Base-by-base conservation (phyloP, 2,329 filamentous ascomycete species). In the Fusarium sp. region DNA sequence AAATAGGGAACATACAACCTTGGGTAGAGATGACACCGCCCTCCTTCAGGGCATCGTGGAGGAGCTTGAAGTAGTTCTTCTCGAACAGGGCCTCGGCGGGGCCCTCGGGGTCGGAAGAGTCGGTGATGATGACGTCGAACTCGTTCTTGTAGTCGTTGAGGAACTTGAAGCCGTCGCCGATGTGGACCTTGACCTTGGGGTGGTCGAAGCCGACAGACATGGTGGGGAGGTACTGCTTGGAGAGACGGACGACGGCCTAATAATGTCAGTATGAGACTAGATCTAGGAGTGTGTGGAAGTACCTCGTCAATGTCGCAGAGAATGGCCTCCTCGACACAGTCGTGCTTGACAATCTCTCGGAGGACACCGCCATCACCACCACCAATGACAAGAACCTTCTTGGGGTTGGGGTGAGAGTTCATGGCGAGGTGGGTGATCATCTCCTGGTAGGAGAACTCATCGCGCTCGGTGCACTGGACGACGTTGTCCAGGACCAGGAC, bases 371-470 rank as follows among this genome's bases (percentile, higher is more conserved):
- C 96, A 80, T 99, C 96, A 80, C 96, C 96, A 77, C 96, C 96
- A 72, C 96, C 96, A 78, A 99, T 98, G 81, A 99, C 96, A 63
- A 99, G 90, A 58, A 99, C 96, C 84, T 94, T 96, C 89, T 98
- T 96, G 79, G 96, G 96, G 86, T 97, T 90, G 75, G 96, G 96
- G 89, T 99, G 96, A 58, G 95, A 93, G 89, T 97, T 96, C 91
- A 99, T 93, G 83, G 93, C 96, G 74, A 99, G 88, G 84, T 99
- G 93, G 75, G 95, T 94, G 83, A 99, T 99, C 96, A 99, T 99
- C 89, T 99, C 96, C 87, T 99, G 96, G 89, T 97, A 97, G 76
- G 94, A 93, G 87, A 98, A 99, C 86, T 99, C 96, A 80, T 99
- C 93, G 73, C 95, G 91, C 89, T 99, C 96, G 75, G 96, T 98